phyloP scores from a whole-genome alignment of 2,329 filamentous ascomycete species.

The Penicillium fuscoglaucum region DNA sequence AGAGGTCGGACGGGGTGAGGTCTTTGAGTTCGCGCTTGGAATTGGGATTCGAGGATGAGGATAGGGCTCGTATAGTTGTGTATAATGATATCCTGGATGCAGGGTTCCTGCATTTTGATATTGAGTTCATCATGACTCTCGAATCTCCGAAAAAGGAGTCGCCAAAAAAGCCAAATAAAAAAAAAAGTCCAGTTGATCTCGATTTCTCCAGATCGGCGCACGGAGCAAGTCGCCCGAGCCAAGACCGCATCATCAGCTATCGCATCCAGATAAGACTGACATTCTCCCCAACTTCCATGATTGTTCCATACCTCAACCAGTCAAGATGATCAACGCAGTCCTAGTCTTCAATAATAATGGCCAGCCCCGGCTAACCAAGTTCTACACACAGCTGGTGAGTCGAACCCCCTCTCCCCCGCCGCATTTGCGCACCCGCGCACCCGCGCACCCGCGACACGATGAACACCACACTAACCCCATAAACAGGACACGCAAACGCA shows the following conservation, averaged over 20 bases:
- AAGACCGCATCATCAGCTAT: constrained; percentile 13
- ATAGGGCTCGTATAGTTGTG: constrained; percentile 12
- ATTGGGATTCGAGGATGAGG: constrained; percentile 21
- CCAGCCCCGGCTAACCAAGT: constrained; percentile 94
- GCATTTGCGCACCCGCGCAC: not conserved
- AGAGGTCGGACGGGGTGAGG: constrained; percentile 37
- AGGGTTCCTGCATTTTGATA: constrained; percentile 1
- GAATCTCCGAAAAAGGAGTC: not conserved
- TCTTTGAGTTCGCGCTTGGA: constrained; percentile 31
- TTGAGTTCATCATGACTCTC: constrained; percentile 12
- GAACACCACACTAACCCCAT: constrained; percentile 10
- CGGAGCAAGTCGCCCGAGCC: constrained; percentile 18
- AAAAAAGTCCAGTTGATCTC: not conserved
- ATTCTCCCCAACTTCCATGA: not conserved
- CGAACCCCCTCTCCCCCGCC: not conserved
- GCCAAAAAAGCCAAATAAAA: not conserved
- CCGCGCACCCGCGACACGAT: not conserved
- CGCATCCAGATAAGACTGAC: constrained; percentile 16
- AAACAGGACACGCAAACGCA: constrained; percentile 91
- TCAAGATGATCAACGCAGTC: constrained; percentile 92
- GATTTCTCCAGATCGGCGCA: constrained; percentile 25
- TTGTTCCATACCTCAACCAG: not conserved
- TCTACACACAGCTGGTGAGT: constrained; percentile 90
- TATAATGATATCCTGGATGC: constrained; percentile 13
- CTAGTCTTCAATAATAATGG: constrained; percentile 98